These are phyloP conservation scores for Tolypocladium album DNA, from an alignment of 2,329 filamentous ascomycete species.

Conservation along the genomic window DNA sequence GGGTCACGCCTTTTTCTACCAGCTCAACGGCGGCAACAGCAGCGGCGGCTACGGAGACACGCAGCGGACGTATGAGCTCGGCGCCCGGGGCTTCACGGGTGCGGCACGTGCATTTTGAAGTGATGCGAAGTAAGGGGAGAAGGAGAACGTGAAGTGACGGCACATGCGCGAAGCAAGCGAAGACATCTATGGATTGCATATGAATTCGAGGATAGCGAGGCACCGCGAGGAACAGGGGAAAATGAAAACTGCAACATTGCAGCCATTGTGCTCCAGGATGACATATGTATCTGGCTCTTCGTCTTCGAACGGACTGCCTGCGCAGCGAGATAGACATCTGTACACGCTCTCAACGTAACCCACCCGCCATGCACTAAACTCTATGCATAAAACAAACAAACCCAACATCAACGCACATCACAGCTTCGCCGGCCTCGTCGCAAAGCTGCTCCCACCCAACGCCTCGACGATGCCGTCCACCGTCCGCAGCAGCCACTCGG, in stretches of 20 bases:
- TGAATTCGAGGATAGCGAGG: too few species aligned
- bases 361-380: not conserved
- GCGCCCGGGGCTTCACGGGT: constrained; percentile 16
- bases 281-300: not conserved
- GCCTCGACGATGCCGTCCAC: constrained; percentile 34
- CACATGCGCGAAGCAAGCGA: too few species aligned
- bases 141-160: too few species aligned
- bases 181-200: too few species aligned
- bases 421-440: constrained; percentile 6
- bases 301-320: not conserved
- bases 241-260: not conserved
- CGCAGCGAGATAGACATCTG: not conserved
- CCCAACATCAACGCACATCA: not conserved
- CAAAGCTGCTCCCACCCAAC: constrained; percentile 32
- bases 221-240: not conserved
- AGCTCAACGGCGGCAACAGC: constrained; percentile 29
- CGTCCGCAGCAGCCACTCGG: constrained; percentile 33
- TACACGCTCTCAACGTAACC: not conserved
- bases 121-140: too few species aligned
- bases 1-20: constrained; percentile 46
- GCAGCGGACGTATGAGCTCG: constrained; percentile 45
- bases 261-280: not conserved
- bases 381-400: not conserved
- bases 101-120: not conserved
- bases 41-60: constrained; percentile 45